Evolutionary conservation across 1,284 basidiomycete genomes (phyloP), one percentile per base, ranked within the genome.

Genomic region (Heterobasidion occidentale): DNA sequence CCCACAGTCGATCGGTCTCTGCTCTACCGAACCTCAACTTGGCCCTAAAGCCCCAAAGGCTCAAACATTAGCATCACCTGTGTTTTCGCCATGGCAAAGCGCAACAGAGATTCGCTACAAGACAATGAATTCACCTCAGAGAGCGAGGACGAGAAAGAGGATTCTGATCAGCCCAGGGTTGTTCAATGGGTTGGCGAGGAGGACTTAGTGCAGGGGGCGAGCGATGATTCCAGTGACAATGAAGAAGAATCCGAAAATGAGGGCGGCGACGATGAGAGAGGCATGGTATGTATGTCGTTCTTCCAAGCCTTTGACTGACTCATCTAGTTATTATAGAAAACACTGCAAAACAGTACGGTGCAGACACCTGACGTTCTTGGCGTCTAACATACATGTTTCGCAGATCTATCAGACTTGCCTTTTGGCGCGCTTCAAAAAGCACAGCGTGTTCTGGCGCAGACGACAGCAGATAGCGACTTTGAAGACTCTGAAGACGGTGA

Each of bases 371-470:
- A 7, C 20, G 2, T 36, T 38, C 19, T 17, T 35, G 14, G 7
- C 15, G 15, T 35, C 50, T 48, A 17, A 20, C 9, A n/a, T 36
- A 17, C 15, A n/a, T 27, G 57, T 5, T 51, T 35, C 5, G 33
- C 46, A 56, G 61, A 20, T 46, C 7, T 59, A 9, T 55, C 54
- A 15, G 50, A 52, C 27, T 33, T 57, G 15, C 56, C 61, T 51
- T 61, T 60, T 20, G 62, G 58, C 11, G 56, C 57, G 35, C 42
- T 60, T 35, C 61, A 61, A 33, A 59, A 58, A 44, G 58, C 63
- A 35, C 56, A 62, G 50, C 54, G 56, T 38, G 54, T 54, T 19
- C 52, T 64, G 48, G 45, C 58, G 46, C 63, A 58, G 46, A 38
- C 46, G 17, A 47, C 51, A 11, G 34, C 27, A 8, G 48, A 54